Base-by-base conservation (phyloP, 192 early-diverging fungal genomes). In the Coemansia sp. region DNA sequence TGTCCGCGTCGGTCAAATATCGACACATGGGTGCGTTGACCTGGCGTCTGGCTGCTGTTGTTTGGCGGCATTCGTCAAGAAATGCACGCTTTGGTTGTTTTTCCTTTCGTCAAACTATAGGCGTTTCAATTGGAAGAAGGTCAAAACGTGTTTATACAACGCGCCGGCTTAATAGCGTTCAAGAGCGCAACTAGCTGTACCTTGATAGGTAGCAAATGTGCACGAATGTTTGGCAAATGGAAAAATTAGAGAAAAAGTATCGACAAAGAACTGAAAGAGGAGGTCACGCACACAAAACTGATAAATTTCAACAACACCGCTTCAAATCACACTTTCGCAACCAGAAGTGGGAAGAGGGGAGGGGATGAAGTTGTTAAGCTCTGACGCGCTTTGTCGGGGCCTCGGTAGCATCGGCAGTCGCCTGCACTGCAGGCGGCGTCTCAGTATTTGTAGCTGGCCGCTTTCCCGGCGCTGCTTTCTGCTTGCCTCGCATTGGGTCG, bases 1-100 rank as follows among this genome's bases (percentile, higher is more conserved):
- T 65, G 59, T 16, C 73, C 67, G 8, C 67, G 62, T 6, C 73
- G 54, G 59, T 69, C 67, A 40, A 77, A 77, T 46, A 77, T 77
- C 16, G 73, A 77, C 29, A 69, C 63, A 32, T 62, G 72, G 30
- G 18, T 38, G 40, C 62, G 49, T 23, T 56, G 51, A 4, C 52
- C 29, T 19, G 35, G 58, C 29, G 35, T 31, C 49, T 45, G 46
- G 35, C 46, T n/a, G 6, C 28, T 56, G 35, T 44, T n/a, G 6
- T 35, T 56, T 27, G 61, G 57, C 27, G 57, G 65, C 62, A 75
- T 69, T 22, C 48, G 42, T 53, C 5, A 29, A 35, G 18, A 24
- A 33, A 21, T 22, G 22, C 19, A n/a, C 14, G 30, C 53, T 23
- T 8, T 22, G 31, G n/a, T n/a, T n/a, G n/a, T n/a, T n/a, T n/a